Base-by-base conservation (phyloP, 345 rosid genomes). In the Mallotus nudiflorus region DNA sequence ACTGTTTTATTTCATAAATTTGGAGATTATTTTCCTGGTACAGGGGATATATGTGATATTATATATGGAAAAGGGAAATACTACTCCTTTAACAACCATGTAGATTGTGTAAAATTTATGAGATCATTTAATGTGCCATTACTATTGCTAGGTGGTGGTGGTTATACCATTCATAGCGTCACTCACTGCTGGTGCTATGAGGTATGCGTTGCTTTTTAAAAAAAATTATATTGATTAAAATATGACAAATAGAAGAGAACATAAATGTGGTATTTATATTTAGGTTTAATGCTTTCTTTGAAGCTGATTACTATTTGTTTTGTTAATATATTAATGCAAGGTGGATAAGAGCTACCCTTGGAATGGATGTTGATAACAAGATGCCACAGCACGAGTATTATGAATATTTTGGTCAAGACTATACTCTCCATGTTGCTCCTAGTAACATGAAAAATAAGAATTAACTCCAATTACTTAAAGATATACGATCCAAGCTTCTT, bases 171-270 rank as follows among this genome's bases (percentile, higher is more conserved):
- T 79, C 82, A 90, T 44, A 88, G 85, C 73, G 93, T 88, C 52
- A 88, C 96, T 65, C 91, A 91, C 5, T 88, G 91, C 80, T 85
- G 91, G 91, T 87, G 91, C 79, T 89, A 87, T 68, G 90, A 89
- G 90, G 90, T 81, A 75, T 19, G 6, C 5, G 18, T 28, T 66
- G n/a, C 33, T 33, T 72, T 29, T 44, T 42, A 20, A 27, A 24
- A 40, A 56, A 31, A 39, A n/a, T 33, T 54, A 5, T 62, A 27
- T 29, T 46, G 39, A 55, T 58, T 52, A 19, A 11, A 27, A 63
- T 22, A 39, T 57, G 27, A 12, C 24, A 40, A 49, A 46, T 27
- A 40, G 18, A 14, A 45, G 20, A 45, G 22, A 24, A 44, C 6
- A 40, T 25, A 25, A 37, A 11, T 14, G 16, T 40, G 33, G 45